A percentile compares a stretch with the other conserved stretches of the same genome.
These are phyloP conservation scores for Psilocybe subaeruginosa DNA, from an alignment of 768 basidiomycete species.

Conservation along the genomic window DNA sequence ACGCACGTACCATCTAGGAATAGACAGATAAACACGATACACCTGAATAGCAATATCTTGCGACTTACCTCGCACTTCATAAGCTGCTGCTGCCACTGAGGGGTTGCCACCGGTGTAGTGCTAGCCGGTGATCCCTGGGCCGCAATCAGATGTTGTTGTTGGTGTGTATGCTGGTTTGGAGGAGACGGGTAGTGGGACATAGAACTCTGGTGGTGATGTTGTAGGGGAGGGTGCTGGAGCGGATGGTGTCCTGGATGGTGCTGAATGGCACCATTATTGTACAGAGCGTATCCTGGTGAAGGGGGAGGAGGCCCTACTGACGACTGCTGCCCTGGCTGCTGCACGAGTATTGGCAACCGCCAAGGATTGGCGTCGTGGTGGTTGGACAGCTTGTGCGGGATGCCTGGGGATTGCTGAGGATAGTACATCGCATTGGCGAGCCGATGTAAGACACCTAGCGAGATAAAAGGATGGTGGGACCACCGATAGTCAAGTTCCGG, in stretches of 20 bases:
- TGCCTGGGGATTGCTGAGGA: slow-evolving; percentile 81
- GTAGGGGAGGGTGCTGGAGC: slow-evolving; percentile 55
- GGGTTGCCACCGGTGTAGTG: slow-evolving; percentile 62
- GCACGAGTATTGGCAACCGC: slow-evolving; percentile 59
- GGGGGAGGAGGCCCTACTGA: slow-evolving; percentile 65
- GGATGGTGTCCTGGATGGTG: slow-evolving; percentile 62
- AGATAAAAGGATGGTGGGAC: slow-evolving; percentile 10
- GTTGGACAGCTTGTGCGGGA: slow-evolving; percentile 73
- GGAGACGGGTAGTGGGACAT: slow-evolving; percentile 80
- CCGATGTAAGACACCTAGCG: slow-evolving; percentile 24
- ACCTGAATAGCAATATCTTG: slow-evolving; percentile 15
- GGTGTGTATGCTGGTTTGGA: slow-evolving; percentile 66
- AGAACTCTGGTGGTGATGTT: slow-evolving; percentile 80
- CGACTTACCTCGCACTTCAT: slow-evolving; percentile 86
- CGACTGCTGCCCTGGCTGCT: slow-evolving; percentile 53
- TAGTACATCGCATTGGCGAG: slow-evolving; percentile 74
- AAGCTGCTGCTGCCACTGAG: slow-evolving; percentile 93
- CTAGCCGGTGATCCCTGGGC: slow-evolving; percentile 64
- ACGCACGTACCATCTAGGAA: slow-evolving; percentile 77
- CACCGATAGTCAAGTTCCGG: background rate
- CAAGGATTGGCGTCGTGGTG: slow-evolving; percentile 80
- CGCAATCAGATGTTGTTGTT: slow-evolving; percentile 53
- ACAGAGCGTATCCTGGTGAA: slow-evolving; percentile 77
- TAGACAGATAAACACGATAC: slow-evolving; percentile 31
- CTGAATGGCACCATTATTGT: slow-evolving; percentile 74